A percentile compares a stretch with the other conserved stretches of the same genome.
These are phyloP conservation scores for Lichtheimia corymbifera DNA, from an alignment of 371 early-diverging fungal genomes.

Conservation along the genomic window DNA sequence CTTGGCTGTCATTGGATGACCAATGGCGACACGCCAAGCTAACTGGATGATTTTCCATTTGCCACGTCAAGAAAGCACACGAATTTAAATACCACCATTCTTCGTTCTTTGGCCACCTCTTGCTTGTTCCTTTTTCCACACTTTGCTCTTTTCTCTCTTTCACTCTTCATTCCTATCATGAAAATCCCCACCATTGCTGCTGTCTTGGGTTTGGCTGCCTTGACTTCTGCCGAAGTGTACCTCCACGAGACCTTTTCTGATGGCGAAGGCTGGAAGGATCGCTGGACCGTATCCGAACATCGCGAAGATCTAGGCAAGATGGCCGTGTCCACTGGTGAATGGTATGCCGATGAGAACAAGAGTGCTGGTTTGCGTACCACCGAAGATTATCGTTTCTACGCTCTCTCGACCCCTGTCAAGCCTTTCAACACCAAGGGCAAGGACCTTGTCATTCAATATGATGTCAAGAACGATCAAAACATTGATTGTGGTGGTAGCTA, in stretches of 20 bases:
- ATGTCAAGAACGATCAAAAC: conserved; percentile 92
- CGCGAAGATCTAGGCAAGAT: conserved; percentile 78
- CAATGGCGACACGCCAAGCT: not conserved
- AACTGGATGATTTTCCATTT: not conserved
- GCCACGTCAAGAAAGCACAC: conserved; percentile 11
- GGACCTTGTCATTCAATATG: conserved; percentile 90
- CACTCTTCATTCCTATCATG: conserved; percentile 31
- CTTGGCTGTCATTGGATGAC: no score
- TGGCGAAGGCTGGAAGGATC: conserved; percentile 62
- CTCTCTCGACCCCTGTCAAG: conserved; percentile 74
- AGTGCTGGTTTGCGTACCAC: conserved; percentile 76
- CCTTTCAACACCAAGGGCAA: conserved; percentile 77
- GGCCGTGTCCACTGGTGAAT: conserved; percentile 74
- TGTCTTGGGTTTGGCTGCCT: conserved; percentile 64
- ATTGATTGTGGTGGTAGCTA: conserved; percentile 98
- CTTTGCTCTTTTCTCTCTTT: not conserved
- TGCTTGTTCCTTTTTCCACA: not conserved
- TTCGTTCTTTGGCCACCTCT: not conserved
- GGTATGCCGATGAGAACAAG: conserved; percentile 74
- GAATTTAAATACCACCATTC: not conserved
- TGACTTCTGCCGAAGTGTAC: conserved; percentile 77
- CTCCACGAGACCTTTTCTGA: conserved; percentile 86
- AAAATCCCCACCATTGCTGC: conserved; percentile 59
- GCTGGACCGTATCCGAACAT: conserved; percentile 75
- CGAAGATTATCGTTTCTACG: conserved; percentile 88